Evolutionary conservation across 1,284 basidiomycete genomes (phyloP), one percentile per base, ranked within the genome.

Genomic region (Naganishia albida): DNA sequence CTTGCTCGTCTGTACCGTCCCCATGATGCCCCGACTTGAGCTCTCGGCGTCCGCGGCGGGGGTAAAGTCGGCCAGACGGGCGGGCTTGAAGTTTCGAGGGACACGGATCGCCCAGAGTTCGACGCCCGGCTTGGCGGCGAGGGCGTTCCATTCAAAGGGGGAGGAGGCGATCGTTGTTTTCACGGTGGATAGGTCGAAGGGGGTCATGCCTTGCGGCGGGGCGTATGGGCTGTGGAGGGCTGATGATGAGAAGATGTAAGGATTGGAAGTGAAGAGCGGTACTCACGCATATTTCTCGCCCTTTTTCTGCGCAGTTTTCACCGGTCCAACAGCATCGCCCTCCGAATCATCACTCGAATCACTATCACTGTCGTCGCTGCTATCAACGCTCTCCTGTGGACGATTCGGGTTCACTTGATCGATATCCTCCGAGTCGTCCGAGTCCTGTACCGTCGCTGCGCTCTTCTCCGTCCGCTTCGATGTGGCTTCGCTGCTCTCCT

Each of bases 81-180:
- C 69, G 2, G 77, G 48, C 67, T 78, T 78, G 67, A 80, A 69
- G 74, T 78, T 74, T 10, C 63, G 50, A 0, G 78, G 78, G 10
- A 75, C 70, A n/a, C 78, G 69, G 60, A 80, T 73, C 18, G 76
- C 73, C 78, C 78, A 80, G 12, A 80, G 67, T 67, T 80, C 74
- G 1, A 76, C 68, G 3, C 71, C 72, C 3, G 69, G 67, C 57
- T 73, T 72, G 10, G 44, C 54, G 7, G 72, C 70, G 26, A 80
- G 63, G 18, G 68, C 65, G 25, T 76, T 74, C 65, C 70, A 78
- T 57, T 78, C 77, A 56, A 80, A 77, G 7, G 72, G 70, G 3
- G 74, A 75, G 1, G 69, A 53, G 13, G 66, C 66, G 54, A 75
- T 72, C 2, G 68, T 57, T 3, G 71, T 63, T 13, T 65, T 56